Conservation (phyloP, 2,329 filamentous ascomycete genomes). For the Erysiphe pulchra region DNA sequence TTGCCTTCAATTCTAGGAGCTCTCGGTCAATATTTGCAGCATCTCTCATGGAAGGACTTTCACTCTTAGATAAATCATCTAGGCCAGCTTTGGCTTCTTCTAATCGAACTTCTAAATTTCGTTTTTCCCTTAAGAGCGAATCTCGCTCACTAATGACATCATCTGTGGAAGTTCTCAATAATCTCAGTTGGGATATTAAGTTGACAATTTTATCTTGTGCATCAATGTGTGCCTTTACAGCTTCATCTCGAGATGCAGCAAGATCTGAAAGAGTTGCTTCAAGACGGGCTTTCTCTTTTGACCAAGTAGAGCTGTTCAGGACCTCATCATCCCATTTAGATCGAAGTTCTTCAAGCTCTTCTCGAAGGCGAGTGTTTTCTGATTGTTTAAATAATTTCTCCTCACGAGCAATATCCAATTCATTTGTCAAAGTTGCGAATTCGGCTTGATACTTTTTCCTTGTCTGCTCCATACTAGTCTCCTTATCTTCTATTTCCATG, state of each 20-base stretch:
- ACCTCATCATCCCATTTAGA: constrained; percentile 98
- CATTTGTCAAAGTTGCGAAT: constrained; percentile 67
- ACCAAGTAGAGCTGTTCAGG: constrained; percentile 91
- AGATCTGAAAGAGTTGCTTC: constrained; percentile 78
- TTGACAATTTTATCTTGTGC: constrained; percentile 82
- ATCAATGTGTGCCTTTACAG: constrained; percentile 77
- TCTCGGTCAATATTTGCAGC: constrained; percentile 75
- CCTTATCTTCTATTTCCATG: constrained; percentile 92
- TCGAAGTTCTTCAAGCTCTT: constrained; percentile 82
- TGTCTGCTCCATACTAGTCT: constrained; percentile 86
- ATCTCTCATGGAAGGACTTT: constrained; percentile 69
- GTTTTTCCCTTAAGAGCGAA: constrained; percentile 66
- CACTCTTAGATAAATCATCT: constrained; percentile 65
- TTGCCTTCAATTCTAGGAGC: constrained; percentile 68
- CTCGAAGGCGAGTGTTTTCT: constrained; percentile 69
- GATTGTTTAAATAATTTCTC: constrained; percentile 66
- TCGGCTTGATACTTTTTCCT: constrained; percentile 93
- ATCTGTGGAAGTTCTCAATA: constrained; percentile 59
- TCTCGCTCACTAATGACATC: constrained; percentile 72
- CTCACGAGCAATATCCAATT: constrained; percentile 81
- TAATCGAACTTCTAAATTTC: constrained; percentile 59
- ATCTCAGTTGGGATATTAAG: constrained; percentile 69
- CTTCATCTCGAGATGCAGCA: constrained; percentile 77
- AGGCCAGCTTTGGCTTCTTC: constrained; percentile 70
- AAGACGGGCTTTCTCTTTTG: constrained; percentile 84